Percentiles rank a stretch among this genome's conserved stretches.
These are phyloP conservation scores for Quercus wislizeni DNA, from an alignment of 306 rosid species.

Conservation along the genomic window DNA sequence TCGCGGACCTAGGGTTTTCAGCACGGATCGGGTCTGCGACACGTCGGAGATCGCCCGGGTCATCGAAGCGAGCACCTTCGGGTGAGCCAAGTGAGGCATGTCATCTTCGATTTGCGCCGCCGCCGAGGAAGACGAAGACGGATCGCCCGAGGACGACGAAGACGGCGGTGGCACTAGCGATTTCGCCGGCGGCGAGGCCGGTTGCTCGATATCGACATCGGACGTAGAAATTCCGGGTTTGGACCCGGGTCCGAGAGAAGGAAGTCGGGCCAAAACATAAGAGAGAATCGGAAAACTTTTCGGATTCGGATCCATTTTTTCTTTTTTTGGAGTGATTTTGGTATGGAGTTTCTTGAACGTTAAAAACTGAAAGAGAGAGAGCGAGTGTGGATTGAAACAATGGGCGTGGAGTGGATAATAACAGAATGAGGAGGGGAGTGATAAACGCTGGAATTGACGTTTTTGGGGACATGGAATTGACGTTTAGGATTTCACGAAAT, in stretches of 20 bases:
- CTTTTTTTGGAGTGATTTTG: neutral
- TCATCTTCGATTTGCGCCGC: slow-evolving; percentile 30
- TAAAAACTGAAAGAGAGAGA: neutral
- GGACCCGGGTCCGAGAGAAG: slow-evolving; percentile 34
- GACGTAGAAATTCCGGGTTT: neutral
- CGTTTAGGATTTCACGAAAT: too few species aligned
- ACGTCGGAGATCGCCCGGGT: slow-evolving; percentile 75
- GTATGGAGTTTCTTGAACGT: too few species aligned
- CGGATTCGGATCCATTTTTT: slow-evolving; percentile 79
- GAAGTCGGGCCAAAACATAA: slow-evolving; percentile 75
- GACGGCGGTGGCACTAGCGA: neutral
- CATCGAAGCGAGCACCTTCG: slow-evolving; percentile 66
- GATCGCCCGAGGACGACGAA: neutral
- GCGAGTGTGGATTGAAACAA: neutral
- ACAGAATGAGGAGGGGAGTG: too few species aligned
- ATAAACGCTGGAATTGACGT: too few species aligned
- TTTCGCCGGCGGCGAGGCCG: slow-evolving; percentile 5
- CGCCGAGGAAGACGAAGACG: slow-evolving; percentile 19
- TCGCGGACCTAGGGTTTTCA: slow-evolving; percentile 61
- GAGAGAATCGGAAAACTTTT: slow-evolving; percentile 71
- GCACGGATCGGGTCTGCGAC: slow-evolving; percentile 73
- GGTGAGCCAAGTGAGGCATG: slow-evolving; percentile 69
- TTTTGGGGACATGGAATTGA: neutral
- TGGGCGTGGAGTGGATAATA: too few species aligned
- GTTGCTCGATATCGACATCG: slow-evolving; percentile 50